Evolutionary conservation across 345 rosid species (phyloP), one percentile per base, ranked within the genome.

Genomic region (Hevea brasiliensis): DNA sequence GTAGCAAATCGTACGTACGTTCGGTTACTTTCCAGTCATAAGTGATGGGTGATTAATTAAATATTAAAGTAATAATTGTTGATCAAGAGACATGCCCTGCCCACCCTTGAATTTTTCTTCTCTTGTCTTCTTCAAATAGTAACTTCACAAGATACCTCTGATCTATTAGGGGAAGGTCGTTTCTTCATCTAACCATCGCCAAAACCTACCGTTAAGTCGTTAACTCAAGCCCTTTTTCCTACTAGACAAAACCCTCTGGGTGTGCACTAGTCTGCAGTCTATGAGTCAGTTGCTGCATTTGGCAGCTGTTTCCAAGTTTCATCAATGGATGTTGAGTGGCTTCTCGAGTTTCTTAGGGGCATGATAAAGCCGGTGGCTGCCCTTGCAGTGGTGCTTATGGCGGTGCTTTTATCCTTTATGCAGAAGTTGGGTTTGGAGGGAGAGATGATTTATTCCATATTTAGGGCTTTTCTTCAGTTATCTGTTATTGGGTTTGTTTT

Each of bases 331-430:
- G 58, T 77, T 57, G 82, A 70, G 29, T 94, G 98, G 98, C 13
- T 90, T 5, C 1, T 78, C 27, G 88, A 85, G 59, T 92, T 81
- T 55, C 73, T 89, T 0, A 81, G 79, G 79, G 90, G 98, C 0
- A 94, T 92, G 97, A 37, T 90, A 29, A 90, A 92, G 83, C 98
- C 97, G 7, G 77, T 87, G 77, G 90, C 89, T 42, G 97, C 97
- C 2, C 87, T 89, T 0, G 82, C 85, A 4, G 98, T 92, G 58
- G 97, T 94, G 44, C 74, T 87, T 18, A 53, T 94, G 84, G 97
- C 97, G 6, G 91, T 89, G 11, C 59, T 65, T 9, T 73, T 94
- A 35, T 94, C 97, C 2, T 80, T 59, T 67, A 48, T 82, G 3
- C 95, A 94, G 77, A 92, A 83, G 26, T 82, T 94, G 27, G 87